A percentile compares a stretch with the other conserved stretches of the same genome.
Evolutionary conservation across 108 stramenopile species (phyloP).

Genomic region (Pseudonitzschia pungens): DNA sequence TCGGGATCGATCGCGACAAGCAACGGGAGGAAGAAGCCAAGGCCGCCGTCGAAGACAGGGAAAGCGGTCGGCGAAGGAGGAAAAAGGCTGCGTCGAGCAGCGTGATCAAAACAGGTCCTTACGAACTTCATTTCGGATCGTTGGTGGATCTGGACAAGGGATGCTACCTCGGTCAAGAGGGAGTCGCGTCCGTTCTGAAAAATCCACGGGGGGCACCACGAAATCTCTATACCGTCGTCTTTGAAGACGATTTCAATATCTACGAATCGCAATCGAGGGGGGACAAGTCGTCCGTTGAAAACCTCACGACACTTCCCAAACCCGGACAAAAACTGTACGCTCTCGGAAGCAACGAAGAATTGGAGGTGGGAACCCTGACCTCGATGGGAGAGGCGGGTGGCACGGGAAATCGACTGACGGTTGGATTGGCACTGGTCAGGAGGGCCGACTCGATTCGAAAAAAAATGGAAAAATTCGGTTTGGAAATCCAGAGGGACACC

Average conservation of each 20-base stretch:
- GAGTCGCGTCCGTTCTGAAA: slow-evolving; percentile 76
- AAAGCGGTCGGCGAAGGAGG: slow-evolving; percentile 8
- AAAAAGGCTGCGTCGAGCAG: neutral
- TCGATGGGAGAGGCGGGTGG: slow-evolving; percentile 75
- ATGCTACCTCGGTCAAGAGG: slow-evolving; percentile 88
- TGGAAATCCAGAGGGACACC: slow-evolving; percentile 34
- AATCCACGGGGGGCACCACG: slow-evolving; percentile 76
- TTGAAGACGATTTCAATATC: slow-evolving; percentile 71
- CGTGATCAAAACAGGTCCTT: slow-evolving; percentile 54
- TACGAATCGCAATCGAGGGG: slow-evolving; percentile 49
- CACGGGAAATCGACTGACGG: slow-evolving; percentile 52
- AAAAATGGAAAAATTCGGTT: slow-evolving; percentile 55
- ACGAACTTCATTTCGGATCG: slow-evolving; percentile 63
- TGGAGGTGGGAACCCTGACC: slow-evolving; percentile 68
- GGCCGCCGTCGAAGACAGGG: slow-evolving; percentile 3
- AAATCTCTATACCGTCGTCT: slow-evolving; percentile 67
- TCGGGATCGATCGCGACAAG: slow-evolving; percentile 12
- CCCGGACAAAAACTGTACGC: slow-evolving; percentile 61
- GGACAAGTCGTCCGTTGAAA: slow-evolving; percentile 42
- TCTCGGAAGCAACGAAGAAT: slow-evolving; percentile 72
- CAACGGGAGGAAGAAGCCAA: slow-evolving; percentile 6
- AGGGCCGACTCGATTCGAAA: slow-evolving; percentile 64
- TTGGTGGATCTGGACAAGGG: slow-evolving; percentile 72
- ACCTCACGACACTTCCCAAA: slow-evolving; percentile 55
- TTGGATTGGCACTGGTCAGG: slow-evolving; percentile 63